A percentile compares a stretch with the other conserved stretches of the same genome.
Conservation (phyloP, 176 grass and related monocot genomes). For the Paspalum vaginatum region DNA sequence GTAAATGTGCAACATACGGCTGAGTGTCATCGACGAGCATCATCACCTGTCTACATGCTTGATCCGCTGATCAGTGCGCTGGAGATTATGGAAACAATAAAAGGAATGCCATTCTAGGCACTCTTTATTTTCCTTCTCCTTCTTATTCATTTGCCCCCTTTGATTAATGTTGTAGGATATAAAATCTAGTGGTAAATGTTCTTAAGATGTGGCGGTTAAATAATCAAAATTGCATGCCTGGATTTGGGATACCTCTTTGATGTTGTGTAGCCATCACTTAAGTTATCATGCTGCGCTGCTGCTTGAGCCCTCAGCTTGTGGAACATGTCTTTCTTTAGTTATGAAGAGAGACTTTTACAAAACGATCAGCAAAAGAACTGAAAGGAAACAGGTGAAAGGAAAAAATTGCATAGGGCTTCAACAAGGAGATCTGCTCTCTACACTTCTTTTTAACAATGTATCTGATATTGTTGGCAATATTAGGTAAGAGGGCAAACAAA, state of each 20-base stretch:
- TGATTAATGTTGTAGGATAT: conserved; percentile 20
- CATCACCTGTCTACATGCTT: background rate
- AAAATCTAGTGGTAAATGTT: conserved; percentile 14
- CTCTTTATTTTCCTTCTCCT: background rate
- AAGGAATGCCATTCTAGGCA: conserved; percentile 38
- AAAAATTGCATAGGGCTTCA: too few species aligned
- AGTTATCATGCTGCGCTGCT: background rate
- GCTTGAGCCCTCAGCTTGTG: background rate
- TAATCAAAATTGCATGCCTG: conserved; percentile 11
- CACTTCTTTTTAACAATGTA: too few species aligned
- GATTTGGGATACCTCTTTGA: conserved; percentile 3
- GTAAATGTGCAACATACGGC: background rate
- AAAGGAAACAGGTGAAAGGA: too few species aligned
- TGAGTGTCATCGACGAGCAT: background rate
- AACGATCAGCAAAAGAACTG: too few species aligned
- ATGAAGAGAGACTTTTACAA: too few species aligned
- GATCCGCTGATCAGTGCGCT: background rate
- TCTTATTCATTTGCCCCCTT: background rate
- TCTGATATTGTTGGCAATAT: too few species aligned
- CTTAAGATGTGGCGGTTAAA: background rate
- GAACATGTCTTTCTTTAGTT: too few species aligned
- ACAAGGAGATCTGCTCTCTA: too few species aligned
- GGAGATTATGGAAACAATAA: conserved; percentile 48
- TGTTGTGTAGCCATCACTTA: conserved; percentile 8
- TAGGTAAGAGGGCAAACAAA: too few species aligned